These are phyloP conservation scores for Acanthamoeba triangularis DNA, from an alignment of 208 protist species.

Conservation along the genomic window DNA sequence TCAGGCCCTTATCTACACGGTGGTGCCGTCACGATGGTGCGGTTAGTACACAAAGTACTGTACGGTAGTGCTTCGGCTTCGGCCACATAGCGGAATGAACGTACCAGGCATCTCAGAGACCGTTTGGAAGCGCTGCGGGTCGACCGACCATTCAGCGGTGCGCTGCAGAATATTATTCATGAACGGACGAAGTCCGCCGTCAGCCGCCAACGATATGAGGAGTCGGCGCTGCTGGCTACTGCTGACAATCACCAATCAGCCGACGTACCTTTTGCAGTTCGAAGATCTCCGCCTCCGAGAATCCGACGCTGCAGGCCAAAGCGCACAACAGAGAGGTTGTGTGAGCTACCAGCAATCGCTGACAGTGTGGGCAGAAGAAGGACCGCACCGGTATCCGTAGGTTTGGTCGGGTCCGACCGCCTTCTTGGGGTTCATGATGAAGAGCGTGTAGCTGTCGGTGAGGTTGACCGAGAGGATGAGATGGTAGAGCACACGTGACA, in stretches of 20 bases:
- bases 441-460: conserved; percentile 56
- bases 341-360: neutral
- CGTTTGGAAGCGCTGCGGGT: conserved; percentile 15
- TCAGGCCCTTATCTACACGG: neutral
- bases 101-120: conserved; percentile 3
- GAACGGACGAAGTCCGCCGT: no score
- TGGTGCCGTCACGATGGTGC: neutral
- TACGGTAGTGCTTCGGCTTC: neutral
- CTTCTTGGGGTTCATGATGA: conserved; percentile 62
- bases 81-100: neutral
- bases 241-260: neutral
- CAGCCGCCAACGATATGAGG: no score
- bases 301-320: neutral
- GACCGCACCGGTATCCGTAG: conserved; percentile 39
- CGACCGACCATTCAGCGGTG: neutral
- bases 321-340: no score
- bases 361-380: neutral
- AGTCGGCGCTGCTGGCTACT: no score
- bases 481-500: conserved; percentile 28
- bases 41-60: neutral
- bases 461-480: conserved; percentile 31
- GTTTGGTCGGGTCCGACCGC: neutral
- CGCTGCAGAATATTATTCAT: neutral
- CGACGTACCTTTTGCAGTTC: neutral
- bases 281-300: conserved; percentile 24